Base-by-base conservation (phyloP, 192 early-diverging fungal species). In the Paraglomus occultum region DNA sequence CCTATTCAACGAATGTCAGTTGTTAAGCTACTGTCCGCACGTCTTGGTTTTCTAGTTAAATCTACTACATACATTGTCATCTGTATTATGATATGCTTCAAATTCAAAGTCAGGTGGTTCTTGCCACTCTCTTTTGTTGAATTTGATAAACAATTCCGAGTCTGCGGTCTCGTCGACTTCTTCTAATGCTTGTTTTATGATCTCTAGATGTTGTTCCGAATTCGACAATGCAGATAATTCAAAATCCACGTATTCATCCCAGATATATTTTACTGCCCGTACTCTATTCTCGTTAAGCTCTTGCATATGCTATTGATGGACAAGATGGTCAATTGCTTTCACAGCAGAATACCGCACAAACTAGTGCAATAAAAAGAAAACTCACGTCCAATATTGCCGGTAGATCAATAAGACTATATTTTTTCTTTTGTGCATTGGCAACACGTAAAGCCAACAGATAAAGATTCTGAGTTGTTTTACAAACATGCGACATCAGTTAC, bases 361-460 rank as follows among this genome's bases (percentile, higher is more conserved):
- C 9, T 22, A 40, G 12, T 50, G 42, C 6, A 57, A 69, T 51
- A 22, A 51, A 3, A 45, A 66, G 15, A 0, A 11, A 12, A 45
- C 71, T 77, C 82, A 88, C 86, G 72, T 85, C 76, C 0, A 85
- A 74, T 7, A 90, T 52, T 31, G 65, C 77, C 8, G 89, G 90
- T 47, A 93, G 62, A 59, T 90, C 89, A 9, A 71, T 76, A 42
- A 85, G 74, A 65, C 81, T 88, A 64, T 87, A 89, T 62, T 85
- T 83, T 54, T 76, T 63, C 38, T 89, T 84, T 46, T 82, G 77
- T 22, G 88, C 81, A 67, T 92, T 90, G 8, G 90, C 77, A 10
- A 81, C 79, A 15, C 73, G 81, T 47, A 93, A 67, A 2, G 84
- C 65, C 20, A 93, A 71, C 18, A 91, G 68, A 65, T 93, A 91